Evolutionary conservation across 1,284 basidiomycete genomes (phyloP), one percentile per base, ranked within the genome.

Genomic region (Nidula niveotomentosa): DNA sequence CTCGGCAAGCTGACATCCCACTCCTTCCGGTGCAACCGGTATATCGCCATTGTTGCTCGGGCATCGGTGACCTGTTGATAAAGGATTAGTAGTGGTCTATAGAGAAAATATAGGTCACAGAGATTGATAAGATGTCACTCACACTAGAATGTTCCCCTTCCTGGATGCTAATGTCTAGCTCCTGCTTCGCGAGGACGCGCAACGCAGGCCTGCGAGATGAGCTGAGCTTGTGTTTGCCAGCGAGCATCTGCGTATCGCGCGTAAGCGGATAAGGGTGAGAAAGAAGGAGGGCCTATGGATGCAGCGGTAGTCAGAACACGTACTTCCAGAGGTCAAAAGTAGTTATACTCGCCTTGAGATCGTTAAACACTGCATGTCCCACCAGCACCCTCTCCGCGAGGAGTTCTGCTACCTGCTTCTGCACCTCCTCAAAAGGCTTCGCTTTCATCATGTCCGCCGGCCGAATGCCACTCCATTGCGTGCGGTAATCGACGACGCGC

Each of bases 21-120:
- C 51, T 85, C 83, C 55, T 85, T 84, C 65, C 91, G 90, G 69
- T 96, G 83, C n/a, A 96, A 69, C 6, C 94, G 81, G 71, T 93
- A 99, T 23, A 98, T 76, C 0, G 94, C 96, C 94, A 99, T 98
- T 0, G 96, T 94, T 0, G 96, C 95, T 48, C 94, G 81, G 1
- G 96, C 96, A 68, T 99, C 96, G 23, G 88, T 93, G 6, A 96
- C 85, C 94, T 96, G 60, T 7, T 37, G 33, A 17, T 45, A 34
- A 23, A 23, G 18, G 18, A 47, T n/a, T 10, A 13, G 45, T 7
- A 47, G 45, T 13, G 18, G 18, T 56, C 8, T 15, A 36, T 9
- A 37, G 30, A 13, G 18, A 43, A 23, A 18, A 33, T 36, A 36
- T 6, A 53, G 12, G 15, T 13, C 12, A 41, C 12, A 12, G 12